Evolutionary conservation across 257 asterid genomes (phyloP), one percentile per base, ranked within the genome.

Genomic region (Orobanche coerulescens): DNA sequence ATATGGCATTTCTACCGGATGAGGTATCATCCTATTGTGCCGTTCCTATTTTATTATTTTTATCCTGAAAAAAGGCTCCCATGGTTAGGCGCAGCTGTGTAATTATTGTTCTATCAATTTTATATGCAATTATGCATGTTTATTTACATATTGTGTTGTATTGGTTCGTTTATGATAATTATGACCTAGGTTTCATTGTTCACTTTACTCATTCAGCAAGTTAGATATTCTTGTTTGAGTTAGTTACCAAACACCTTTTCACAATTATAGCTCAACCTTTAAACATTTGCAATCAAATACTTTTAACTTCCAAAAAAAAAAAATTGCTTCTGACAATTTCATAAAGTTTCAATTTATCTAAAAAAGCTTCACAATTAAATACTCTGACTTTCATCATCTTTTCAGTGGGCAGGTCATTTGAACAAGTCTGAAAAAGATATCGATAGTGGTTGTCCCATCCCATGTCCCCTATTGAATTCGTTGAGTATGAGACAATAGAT

Each of bases 401-500:
- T 47, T 30, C 36, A 3, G 7, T 7, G 7, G 36, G 36, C 36
- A 3, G 36, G 5, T 7, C 42, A 5, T 58, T 50, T 58, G 81
- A 84, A 65, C 36, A 86, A 69, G 90, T 86, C 49, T 3, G 36
- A 76, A 58, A 80, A 80, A 65, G 90, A 80, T 76, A 85, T 85
- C 37, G 88, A 82, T 58, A 71, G 90, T 65, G 90, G 82, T 40
- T 84, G 85, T 30, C 82, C 76, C 74, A 70, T 78, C 78, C 76
- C 76, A 72, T 80, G 79, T 82, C 87, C 34, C 93, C 92, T 0
- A 79, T 84, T 42, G 95, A 81, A 71, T 83, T 84, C 11, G 80
- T 86, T 57, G 95, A 86, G 51, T 86, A 67, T 66, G 91, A 86
- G n/a, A 37, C 84, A 7, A 81, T 87, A 58, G 91, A 87, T 56